Base-by-base conservation (phyloP, 169 alveolate genomes). In the Besnoitia besnoiti region DNA sequence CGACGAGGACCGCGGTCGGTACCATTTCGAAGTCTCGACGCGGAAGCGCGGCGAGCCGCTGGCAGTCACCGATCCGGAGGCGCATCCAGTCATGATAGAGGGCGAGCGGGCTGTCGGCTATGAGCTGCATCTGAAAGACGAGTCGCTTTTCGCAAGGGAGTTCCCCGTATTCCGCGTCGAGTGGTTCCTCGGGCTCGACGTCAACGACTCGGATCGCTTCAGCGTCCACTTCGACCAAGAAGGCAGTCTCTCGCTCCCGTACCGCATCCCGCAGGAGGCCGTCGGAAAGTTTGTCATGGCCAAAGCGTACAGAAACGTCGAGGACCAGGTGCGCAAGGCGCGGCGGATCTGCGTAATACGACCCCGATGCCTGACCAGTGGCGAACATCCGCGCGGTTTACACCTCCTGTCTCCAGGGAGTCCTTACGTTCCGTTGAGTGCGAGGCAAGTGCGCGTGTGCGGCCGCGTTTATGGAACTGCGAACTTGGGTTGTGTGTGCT, bases 241-340 rank as follows among this genome's bases (percentile, higher is more conserved):
- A 42, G 61, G 59, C 19, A 44, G 87, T 16, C 16, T 24, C 21
- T 37, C 87, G 33, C 49, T 27, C 21, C 40, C 87, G 33, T 77
- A 39, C 55, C 10, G 61, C 37, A 39, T 89, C n/a, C 89, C 93
- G 30, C 30, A 85, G 1, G 93, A 73, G 0, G 35, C 55, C 0
- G 47, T 89, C 5, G 93, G 93, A 40, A 73, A 77, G 59, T 89
- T 37, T 59, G 76, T 89, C 44, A 35, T 44, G 27, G 93, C 84
- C 27, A 67, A 76, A 40, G 93, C 89, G 30, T 77, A 89, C 80
- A 30, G 93, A 19, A 30, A 73, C 2, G 93, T 89, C 44, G 93
- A 89, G 33, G 89, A 89, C 35, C 93, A 89, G 75, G 93, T 89
- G 46, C 42, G 73, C 35, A 67, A 37, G 16, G 35, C 30, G 44